Percentiles rank a stretch among this genome's conserved stretches.
Evolutionary conservation across 1,284 basidiomycete species (phyloP).

Genomic region (Psilocybe mexicana): DNA sequence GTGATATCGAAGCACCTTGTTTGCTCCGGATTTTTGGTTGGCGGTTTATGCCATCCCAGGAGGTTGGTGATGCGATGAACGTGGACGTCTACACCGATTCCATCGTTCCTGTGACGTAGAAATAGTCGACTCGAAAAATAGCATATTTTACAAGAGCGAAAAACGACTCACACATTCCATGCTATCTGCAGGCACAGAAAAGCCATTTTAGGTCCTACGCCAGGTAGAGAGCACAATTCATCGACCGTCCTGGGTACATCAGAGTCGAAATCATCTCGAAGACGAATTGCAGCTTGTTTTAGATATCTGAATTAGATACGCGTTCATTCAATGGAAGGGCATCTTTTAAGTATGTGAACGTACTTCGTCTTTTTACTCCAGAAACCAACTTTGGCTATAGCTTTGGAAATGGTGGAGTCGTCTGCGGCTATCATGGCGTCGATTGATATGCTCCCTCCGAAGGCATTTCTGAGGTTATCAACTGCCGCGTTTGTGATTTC

Average conservation of each 20-base stretch:
- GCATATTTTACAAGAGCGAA: background rate
- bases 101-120: constrained; percentile 65
- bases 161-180: constrained; percentile 72
- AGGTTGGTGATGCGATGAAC: constrained; percentile 95
- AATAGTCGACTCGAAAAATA: background rate
- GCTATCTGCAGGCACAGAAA: constrained; percentile 82
- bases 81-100: constrained; percentile 96
- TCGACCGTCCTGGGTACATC: constrained; percentile 89
- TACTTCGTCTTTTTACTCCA: constrained; percentile 87
- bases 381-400: constrained; percentile 91
- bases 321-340: background rate
- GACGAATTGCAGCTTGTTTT: constrained; percentile 66
- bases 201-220: constrained; percentile 94
- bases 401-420: constrained; percentile 61
- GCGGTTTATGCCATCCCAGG: constrained; percentile 85
- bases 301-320: constrained; percentile 54
- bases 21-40: constrained; percentile 86
- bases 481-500: constrained; percentile 88
- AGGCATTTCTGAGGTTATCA: constrained; percentile 65
- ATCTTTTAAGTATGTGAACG: constrained; percentile 21
- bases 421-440: constrained; percentile 71
- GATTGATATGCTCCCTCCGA: constrained; percentile 81
- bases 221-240: constrained; percentile 80
- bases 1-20: constrained; percentile 58
- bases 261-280: constrained; percentile 71